A percentile compares a stretch with the other conserved stretches of the same genome.
Conservation (phyloP, 352 stramenopile genomes). For the Salisapilia sapeloensis region DNA sequence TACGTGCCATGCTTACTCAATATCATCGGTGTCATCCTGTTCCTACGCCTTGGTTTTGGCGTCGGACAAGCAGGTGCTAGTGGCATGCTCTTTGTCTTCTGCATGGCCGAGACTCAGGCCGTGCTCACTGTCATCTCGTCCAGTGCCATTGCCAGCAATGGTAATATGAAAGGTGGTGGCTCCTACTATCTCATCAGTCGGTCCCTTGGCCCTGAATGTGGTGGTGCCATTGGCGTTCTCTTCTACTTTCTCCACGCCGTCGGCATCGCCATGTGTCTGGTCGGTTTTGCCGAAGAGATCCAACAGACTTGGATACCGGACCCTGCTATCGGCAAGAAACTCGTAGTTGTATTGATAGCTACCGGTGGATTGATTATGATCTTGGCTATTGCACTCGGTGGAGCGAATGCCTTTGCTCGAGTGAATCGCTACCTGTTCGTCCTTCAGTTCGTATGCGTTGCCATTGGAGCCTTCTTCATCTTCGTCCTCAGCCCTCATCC, state of each 20-base stretch:
- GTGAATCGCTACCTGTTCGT: slow-evolving; percentile 66
- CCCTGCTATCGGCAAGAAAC: slow-evolving; percentile 13
- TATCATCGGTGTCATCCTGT: slow-evolving; percentile 84
- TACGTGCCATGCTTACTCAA: slow-evolving; percentile 82
- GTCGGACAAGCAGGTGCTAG: slow-evolving; percentile 65
- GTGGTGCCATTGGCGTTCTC: slow-evolving; percentile 75
- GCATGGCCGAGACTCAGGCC: slow-evolving; percentile 35
- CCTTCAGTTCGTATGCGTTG: slow-evolving; percentile 45
- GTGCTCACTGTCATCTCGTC: slow-evolving; percentile 65
- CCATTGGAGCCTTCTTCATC: slow-evolving; percentile 29
- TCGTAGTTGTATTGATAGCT: slow-evolving; percentile 30
- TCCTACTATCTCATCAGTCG: slow-evolving; percentile 55
- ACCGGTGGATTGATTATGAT: slow-evolving; percentile 19
- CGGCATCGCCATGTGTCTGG: slow-evolving; percentile 56
- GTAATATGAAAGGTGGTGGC: slow-evolving; percentile 45
- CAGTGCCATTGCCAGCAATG: slow-evolving; percentile 79
- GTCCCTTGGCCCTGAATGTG: slow-evolving; percentile 69
- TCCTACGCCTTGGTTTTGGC: slow-evolving; percentile 74
- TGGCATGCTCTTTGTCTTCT: slow-evolving; percentile 57
- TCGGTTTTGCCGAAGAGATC: slow-evolving; percentile 58
- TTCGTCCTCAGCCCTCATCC: slow-evolving; percentile 11
- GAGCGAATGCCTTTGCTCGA: slow-evolving; percentile 45
- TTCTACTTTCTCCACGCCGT: slow-evolving; percentile 81
- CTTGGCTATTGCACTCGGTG: slow-evolving; percentile 37
- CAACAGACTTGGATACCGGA: slow-evolving; percentile 33